Conservation (phyloP, 1,284 basidiomycete genomes). For the Amylostereum areolatum region DNA sequence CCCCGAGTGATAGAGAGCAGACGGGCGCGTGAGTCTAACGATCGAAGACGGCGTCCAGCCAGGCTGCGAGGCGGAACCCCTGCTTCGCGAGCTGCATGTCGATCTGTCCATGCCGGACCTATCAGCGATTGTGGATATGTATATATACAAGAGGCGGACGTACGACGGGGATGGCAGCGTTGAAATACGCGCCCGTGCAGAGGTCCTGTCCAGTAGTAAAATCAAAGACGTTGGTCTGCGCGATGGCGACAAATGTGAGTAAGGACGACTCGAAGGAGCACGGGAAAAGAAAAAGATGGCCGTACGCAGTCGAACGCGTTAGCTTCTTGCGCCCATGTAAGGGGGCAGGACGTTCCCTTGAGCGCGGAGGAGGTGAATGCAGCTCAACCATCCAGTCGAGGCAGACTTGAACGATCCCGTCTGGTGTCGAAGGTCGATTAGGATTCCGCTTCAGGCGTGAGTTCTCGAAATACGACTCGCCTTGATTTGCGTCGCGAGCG, state of each 20-base stretch:
- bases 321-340: conserved; percentile 45
- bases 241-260: not conserved
- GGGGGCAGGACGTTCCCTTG: conserved; percentile 31
- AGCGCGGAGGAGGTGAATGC: conserved; percentile 36
- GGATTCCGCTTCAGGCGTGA: not conserved
- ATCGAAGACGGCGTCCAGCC: conserved; percentile 17
- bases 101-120: too few relatives aligned
- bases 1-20: too few relatives aligned
- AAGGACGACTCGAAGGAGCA: not conserved
- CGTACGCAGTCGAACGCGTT: conserved; percentile 48
- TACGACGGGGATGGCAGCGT: conserved; percentile 40
- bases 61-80: conserved; percentile 17
- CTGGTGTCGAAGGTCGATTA: conserved; percentile 23
- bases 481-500: conserved; percentile 37
- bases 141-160: conserved; percentile 16
- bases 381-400: conserved; percentile 38
- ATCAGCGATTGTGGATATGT: too few relatives aligned
- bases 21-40: too few relatives aligned
- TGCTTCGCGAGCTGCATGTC: conserved; percentile 17
- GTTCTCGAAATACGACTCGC: too few relatives aligned
- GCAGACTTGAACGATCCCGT: conserved; percentile 32
- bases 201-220: conserved; percentile 39
- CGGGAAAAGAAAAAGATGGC: conserved; percentile 6
- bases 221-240: conserved; percentile 42
- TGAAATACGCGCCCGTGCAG: conserved; percentile 43